Evolutionary conservation across 306 rosid genomes (phyloP).

Genomic region (Datisca glomerata): DNA sequence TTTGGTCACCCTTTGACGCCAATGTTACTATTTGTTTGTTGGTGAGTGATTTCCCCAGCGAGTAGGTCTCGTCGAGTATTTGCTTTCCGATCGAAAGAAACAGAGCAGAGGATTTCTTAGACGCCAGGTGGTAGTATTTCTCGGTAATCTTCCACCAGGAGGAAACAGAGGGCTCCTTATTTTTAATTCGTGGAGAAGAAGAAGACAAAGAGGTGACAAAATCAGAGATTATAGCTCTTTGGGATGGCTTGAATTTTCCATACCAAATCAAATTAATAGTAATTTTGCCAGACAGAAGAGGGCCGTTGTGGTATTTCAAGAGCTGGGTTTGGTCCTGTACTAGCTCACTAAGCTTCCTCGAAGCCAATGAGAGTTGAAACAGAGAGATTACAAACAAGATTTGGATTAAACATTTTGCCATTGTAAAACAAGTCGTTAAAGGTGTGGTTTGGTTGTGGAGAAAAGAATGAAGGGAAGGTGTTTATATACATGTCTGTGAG

Average conservation of each 20-base stretch:
- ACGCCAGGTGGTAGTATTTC: not conserved
- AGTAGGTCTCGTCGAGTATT: not conserved
- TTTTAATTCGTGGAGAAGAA: not conserved
- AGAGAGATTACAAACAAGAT: constrained; percentile 16
- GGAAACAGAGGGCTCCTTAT: constrained; percentile 1
- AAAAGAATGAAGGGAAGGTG: not conserved
- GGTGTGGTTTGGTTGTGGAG: not conserved
- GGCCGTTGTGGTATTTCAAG: constrained; percentile 63
- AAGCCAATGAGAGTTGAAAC: constrained; percentile 32
- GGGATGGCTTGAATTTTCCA: constrained; percentile 58
- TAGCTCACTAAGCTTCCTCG: constrained; percentile 34
- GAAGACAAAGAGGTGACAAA: constrained; percentile 44
- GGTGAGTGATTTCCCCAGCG: not conserved
- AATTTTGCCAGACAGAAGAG: constrained; percentile 60
- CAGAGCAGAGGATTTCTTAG: too few relatives aligned
- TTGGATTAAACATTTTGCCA: not conserved
- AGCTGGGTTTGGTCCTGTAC: constrained; percentile 50
- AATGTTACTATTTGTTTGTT: not conserved
- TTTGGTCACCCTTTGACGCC: not conserved
- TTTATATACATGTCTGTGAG: not conserved
- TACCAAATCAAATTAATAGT: constrained; percentile 57
- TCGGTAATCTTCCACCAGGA: constrained; percentile 2
- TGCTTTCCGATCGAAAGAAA: not conserved
- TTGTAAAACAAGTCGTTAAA: not conserved
- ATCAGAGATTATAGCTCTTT: constrained; percentile 51